Base-by-base conservation (phyloP, 2,329 filamentous ascomycete species). In the Penicillium polonicum region DNA sequence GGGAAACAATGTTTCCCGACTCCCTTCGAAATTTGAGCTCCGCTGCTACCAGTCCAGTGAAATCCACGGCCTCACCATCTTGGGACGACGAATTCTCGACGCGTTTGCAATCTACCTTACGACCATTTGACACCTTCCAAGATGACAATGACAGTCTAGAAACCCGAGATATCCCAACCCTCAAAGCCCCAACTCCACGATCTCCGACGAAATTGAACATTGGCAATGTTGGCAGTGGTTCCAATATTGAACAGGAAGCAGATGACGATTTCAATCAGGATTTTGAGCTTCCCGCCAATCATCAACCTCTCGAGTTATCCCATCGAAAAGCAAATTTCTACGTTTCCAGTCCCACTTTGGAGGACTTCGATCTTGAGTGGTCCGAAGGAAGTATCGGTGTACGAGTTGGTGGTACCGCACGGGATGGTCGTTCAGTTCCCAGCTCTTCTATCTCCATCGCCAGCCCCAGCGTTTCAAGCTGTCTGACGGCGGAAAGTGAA, bases 341-440 rank as follows among this genome's bases (percentile, higher is more conserved):
- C 68, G 87, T 86, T 3, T 85, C 87, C 5, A 80, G 82, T 15
- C 83, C 82, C 61, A 77, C 79, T 50, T 74, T 80, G 59, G 91
- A 96, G 52, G 92, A 96, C 60, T 86, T 96, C 65, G 92, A 89
- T 65, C 60, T 79, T 59, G 87, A 97, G 70, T 96, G 93, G 89
- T 91, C 89, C 52, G 94, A 97, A 76, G 92, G 92, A 55, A 97
- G 92, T 72, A 81, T 97, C 58, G 92, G 93, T 39, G 96, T 93
- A 44, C 85, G 93, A 57, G 93, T 92, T 76, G 92, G 90, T 39
- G 93, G 93, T 44, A 96, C 91, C 15, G 84, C 87, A 63, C 86
- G 91, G 67, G 91, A 93, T 68, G 84, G 82, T n/a, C 86, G 85
- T 41, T 92, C 91, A 48, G 87, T 87, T 68, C 87, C 91, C 68